A percentile compares a stretch with the other conserved stretches of the same genome.
Conservation (phyloP, 257 asterid species). For the Solanum etuberosum region DNA sequence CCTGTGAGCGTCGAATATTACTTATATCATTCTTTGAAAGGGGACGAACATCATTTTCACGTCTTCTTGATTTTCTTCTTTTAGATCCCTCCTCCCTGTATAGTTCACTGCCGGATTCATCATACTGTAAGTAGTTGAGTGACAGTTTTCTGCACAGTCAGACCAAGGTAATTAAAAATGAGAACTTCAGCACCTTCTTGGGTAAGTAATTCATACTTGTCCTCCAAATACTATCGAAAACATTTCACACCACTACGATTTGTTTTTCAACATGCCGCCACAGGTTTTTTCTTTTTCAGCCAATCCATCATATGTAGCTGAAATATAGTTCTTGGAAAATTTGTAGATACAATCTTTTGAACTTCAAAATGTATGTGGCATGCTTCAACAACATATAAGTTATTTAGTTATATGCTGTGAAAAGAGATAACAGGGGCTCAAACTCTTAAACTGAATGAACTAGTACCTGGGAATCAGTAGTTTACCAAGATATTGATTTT, state of each 20-base stretch:
- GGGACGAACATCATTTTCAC: slow-evolving; percentile 36
- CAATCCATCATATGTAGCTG: not conserved
- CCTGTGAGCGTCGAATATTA: slow-evolving; percentile 73
- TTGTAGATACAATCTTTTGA: not conserved
- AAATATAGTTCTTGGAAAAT: not conserved
- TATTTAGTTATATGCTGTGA: not conserved
- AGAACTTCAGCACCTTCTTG: not conserved
- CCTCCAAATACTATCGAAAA: not conserved
- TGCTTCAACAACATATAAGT: not conserved
- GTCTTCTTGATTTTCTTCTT: slow-evolving; percentile 60
- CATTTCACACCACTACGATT: not conserved
- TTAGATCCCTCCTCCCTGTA: slow-evolving; percentile 54
- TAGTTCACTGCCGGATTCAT: slow-evolving; percentile 33
- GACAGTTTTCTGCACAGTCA: slow-evolving; percentile 55
- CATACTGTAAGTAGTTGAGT: slow-evolving; percentile 51
- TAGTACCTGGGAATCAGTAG: not conserved
- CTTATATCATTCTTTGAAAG: slow-evolving; percentile 61
- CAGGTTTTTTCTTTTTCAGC: not conserved
- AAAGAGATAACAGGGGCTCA: not conserved
- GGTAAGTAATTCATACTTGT: not conserved
- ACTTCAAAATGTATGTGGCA: not conserved
- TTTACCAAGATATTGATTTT: not conserved
- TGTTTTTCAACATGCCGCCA: not conserved
- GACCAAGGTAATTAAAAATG: slow-evolving; percentile 4
- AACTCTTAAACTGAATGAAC: not conserved